Base-by-base conservation (phyloP, 2,329 filamentous ascomycete genomes). In the Beauveria pseudobassiana region DNA sequence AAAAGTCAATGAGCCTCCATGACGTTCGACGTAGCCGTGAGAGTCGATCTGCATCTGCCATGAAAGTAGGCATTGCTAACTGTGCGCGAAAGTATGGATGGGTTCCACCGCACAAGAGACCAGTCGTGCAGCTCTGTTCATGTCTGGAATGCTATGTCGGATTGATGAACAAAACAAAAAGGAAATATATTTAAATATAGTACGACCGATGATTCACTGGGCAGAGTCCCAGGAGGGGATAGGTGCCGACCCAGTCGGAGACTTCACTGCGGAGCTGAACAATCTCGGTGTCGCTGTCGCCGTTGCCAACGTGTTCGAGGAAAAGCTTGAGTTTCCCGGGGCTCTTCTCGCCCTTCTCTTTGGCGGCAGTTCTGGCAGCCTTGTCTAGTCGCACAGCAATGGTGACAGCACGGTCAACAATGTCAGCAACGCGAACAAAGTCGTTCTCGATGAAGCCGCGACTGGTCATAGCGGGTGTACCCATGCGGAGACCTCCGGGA, bases 381-480 rank as follows among this genome's bases (percentile, higher is more conserved):
- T 86, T 90, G 75, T 93, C 87, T 51, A 96, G 78, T 63, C 89
- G 84, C 67, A 88, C 82, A 1, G 91, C 88, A 68, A 96, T 91
- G 34, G 84, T 85, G 52, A 96, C 91, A 9, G 89, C 88, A 53
- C 90, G 86, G 76, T 93, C 90, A 59, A 96, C 90, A 65, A 96
- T 90, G 70, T 91, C 89, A 16, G 90, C 91, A 16, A 96, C 90
- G 18, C 90, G 85, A 60, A 85, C 85, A 76, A 98, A 99, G 76
- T 99, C 95, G 61, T 88, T 86, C 70, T 93, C 87, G 67, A 83
- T 84, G 74, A 99, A 93, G n/a, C 93, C 95, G 64, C 95, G 87
- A 20, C 91, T 96, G 24, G 95, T 98, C 95, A 99, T 99, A 68
- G 95, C 95, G 0, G 95, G 95, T 0, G 93, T 95, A 61, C 95